A percentile compares a stretch with the other conserved stretches of the same genome.
Conservation (phyloP, 1,284 basidiomycete genomes). For the Malassezia furfur region DNA sequence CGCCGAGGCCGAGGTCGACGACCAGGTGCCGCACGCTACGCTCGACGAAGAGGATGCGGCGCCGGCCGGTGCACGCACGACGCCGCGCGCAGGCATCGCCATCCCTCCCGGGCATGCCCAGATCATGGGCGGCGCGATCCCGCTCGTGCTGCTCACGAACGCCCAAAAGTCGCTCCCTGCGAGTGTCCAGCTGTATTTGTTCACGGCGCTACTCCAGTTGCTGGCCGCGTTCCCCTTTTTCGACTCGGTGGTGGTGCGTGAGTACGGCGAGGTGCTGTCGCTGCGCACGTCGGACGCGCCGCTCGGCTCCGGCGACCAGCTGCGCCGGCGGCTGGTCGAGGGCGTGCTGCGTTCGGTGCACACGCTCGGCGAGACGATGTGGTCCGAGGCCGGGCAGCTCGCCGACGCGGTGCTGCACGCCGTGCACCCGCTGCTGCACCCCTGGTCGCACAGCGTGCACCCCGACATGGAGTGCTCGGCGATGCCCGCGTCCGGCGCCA, state of each 20-base stretch:
- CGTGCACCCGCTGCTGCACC: constrained; percentile 10
- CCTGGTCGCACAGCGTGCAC: constrained; percentile 1
- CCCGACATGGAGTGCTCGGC: background rate
- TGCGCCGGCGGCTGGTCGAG: constrained; percentile 24
- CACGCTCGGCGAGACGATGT: constrained; percentile 17
- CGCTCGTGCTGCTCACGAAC: constrained; percentile 27
- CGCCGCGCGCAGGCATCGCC: background rate
- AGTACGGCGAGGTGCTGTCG: background rate
- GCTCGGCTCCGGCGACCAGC: constrained; percentile 20
- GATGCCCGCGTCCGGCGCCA: constrained; percentile 17
- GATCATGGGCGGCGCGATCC: constrained; percentile 32
- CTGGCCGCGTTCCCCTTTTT: constrained; percentile 32
- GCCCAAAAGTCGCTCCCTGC: constrained; percentile 25
- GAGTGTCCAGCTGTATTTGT: constrained; percentile 27
- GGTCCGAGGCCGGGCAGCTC: constrained; percentile 20
- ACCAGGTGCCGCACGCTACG: constrained; percentile 7
- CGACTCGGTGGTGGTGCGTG: constrained; percentile 17
- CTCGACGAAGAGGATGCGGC: constrained; percentile 14
- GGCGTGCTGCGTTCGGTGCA: constrained; percentile 23
- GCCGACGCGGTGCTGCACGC: constrained; percentile 4
- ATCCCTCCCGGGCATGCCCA: constrained; percentile 29
- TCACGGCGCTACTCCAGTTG: constrained; percentile 25
- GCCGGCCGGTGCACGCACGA: constrained; percentile 15
- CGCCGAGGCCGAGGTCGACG: constrained; percentile 19
- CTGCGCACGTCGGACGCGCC: constrained; percentile 3